These are phyloP conservation scores for Ganoderma lingzhi DNA, from an alignment of 1,284 basidiomycete genomes.

Conservation along the genomic window DNA sequence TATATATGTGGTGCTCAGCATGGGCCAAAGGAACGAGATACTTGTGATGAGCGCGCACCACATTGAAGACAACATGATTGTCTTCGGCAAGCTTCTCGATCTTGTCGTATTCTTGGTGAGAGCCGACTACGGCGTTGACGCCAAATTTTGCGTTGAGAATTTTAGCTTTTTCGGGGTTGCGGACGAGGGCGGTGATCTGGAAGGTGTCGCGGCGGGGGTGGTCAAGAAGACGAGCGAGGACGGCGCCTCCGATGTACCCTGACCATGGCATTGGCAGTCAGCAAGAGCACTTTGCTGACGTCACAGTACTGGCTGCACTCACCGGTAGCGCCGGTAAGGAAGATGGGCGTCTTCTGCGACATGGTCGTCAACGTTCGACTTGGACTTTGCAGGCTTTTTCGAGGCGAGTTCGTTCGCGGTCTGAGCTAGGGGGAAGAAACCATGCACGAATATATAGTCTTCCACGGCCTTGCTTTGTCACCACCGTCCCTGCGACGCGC, in stretches of 20 bases:
- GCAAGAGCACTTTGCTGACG: background rate
- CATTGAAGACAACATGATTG: constrained; percentile 39
- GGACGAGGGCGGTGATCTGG: constrained; percentile 37
- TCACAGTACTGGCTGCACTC: too few relatives aligned
- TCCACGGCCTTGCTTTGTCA: background rate
- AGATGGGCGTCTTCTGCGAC: constrained; percentile 26
- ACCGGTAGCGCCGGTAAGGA: constrained; percentile 37
- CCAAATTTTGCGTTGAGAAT: constrained; percentile 35
- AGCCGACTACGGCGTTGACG: constrained; percentile 39
- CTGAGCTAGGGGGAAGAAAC: background rate
- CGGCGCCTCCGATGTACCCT: constrained; percentile 41
- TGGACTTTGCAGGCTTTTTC: background rate
- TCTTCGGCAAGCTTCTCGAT: constrained; percentile 35
- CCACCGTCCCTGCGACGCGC: background rate
- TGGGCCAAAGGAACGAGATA: constrained; percentile 32
- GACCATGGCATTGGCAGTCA: constrained; percentile 10
- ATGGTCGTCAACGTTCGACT: background rate
- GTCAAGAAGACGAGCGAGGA: constrained; percentile 35
- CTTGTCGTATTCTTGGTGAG: constrained; percentile 33
- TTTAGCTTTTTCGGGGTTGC: constrained; percentile 37
- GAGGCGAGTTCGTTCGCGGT: background rate
- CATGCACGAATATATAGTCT: background rate
- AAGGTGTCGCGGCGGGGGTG: constrained; percentile 32
- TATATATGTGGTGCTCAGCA: constrained; percentile 23
- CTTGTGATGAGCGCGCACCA: constrained; percentile 30